phyloP scores from a whole-genome alignment of 2,329 filamentous ascomycete species.

The Oidium heveae region DNA sequence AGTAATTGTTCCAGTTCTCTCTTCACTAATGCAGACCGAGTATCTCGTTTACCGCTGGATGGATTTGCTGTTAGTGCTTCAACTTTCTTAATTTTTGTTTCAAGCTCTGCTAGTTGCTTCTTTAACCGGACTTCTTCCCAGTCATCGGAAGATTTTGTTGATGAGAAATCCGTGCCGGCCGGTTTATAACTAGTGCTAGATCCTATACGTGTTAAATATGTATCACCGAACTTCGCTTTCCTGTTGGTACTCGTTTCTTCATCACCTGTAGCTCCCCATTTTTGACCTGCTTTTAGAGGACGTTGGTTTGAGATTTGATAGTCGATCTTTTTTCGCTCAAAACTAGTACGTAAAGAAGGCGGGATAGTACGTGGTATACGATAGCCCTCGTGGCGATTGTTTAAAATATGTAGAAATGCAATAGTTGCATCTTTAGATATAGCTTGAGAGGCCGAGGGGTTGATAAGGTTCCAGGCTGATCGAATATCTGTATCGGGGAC shows the following conservation, averaged over 20 bases:
- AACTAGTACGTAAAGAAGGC: conserved; percentile 68
- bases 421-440: conserved; percentile 91
- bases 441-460: conserved; percentile 55
- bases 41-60: conserved; percentile 39
- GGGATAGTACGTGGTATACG: conserved; percentile 81
- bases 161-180: conserved; percentile 71
- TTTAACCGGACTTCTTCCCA: conserved; percentile 95
- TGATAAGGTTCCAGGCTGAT: conserved; percentile 91
- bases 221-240: conserved; percentile 93
- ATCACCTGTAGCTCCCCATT: conserved; percentile 57
- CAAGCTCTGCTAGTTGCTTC: conserved; percentile 73
- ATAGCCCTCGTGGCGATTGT: conserved; percentile 84
- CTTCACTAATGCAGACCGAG: conserved; percentile 78
- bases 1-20: conserved; percentile 79
- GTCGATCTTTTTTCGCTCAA: conserved; percentile 90
- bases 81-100: conserved; percentile 64
- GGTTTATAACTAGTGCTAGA: conserved; percentile 51
- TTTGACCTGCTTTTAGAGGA: conserved; percentile 34
- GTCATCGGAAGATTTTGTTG: conserved; percentile 63
- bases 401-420: conserved; percentile 89
- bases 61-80: conserved; percentile 46
- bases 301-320: conserved; percentile 68
- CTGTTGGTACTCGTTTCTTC: conserved; percentile 63
- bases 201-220: conserved; percentile 78
- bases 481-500: conserved; percentile 57